Percentiles rank a stretch among this genome's conserved stretches.
phyloP scores from a whole-genome alignment of 495 filamentous ascomycete species.

The Aspergillus egyptiacus region DNA sequence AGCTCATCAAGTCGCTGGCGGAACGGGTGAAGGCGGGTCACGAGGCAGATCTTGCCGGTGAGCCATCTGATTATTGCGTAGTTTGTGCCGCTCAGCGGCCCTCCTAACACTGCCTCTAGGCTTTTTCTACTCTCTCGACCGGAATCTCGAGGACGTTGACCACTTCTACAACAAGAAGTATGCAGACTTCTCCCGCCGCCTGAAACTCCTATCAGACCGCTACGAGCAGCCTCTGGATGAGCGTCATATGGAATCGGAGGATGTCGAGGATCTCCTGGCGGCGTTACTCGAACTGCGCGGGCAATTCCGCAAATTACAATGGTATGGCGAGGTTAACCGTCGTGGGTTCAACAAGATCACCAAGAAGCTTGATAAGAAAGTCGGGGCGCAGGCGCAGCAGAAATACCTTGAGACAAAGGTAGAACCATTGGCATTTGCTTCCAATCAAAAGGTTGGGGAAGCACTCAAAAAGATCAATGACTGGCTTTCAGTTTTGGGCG shows the following conservation, averaged over 20 bases:
- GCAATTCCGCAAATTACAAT: slow-evolving; percentile 84
- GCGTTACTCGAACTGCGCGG: slow-evolving; percentile 82
- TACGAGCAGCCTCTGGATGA: slow-evolving; percentile 60
- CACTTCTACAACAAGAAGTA: slow-evolving; percentile 94
- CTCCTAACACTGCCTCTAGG: slow-evolving; percentile 47
- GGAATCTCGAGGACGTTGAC: slow-evolving; percentile 93
- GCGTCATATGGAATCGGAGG: slow-evolving; percentile 60
- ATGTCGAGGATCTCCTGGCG: slow-evolving; percentile 81
- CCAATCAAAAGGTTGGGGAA: slow-evolving; percentile 57
- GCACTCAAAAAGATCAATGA: slow-evolving; percentile 76
- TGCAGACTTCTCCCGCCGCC: slow-evolving; percentile 68
- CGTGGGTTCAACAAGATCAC: slow-evolving; percentile 95
- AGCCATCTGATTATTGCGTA: slow-evolving; percentile 21
- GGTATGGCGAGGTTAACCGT: slow-evolving; percentile 96
- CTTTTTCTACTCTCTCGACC: slow-evolving; percentile 91
- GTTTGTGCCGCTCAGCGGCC: slow-evolving; percentile 10
- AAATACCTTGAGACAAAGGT: slow-evolving; percentile 84
- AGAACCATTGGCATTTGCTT: slow-evolving; percentile 76
- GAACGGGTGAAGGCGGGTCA: slow-evolving; percentile 58
- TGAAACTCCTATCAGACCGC: slow-evolving; percentile 77
- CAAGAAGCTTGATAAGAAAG: slow-evolving; percentile 94
- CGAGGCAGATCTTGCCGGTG: slow-evolving; percentile 73
- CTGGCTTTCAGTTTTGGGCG: slow-evolving; percentile 78
- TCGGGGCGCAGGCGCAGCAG: slow-evolving; percentile 66
- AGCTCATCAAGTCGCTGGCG: slow-evolving; percentile 76